Base-by-base conservation (phyloP, 257 asterid genomes). In the Ligustrum vulgare region DNA sequence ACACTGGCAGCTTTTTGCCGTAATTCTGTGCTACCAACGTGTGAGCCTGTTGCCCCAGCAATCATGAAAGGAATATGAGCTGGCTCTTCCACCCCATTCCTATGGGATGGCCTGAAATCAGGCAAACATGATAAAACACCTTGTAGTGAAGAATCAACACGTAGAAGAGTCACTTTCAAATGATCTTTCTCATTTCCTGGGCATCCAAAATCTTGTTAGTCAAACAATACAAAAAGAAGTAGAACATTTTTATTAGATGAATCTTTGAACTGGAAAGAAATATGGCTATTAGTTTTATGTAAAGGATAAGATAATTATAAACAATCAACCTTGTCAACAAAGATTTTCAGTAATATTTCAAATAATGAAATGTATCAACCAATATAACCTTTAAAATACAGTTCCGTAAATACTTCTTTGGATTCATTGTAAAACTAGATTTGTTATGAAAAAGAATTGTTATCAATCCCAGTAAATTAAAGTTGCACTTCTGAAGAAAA, bases 111-210 rank as follows among this genome's bases (percentile, higher is more conserved):
- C 85, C 85, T 86, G 87, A 95, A 95, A 86, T 95, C 99, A 75
- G 99, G 99, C 84, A 95, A 91, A 85, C 99, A 95, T 66, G 98
- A 91, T 78, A 89, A 83, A 87, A 88, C 96, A 70, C 99, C 99
- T 87, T 93, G 99, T 75, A 95, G 84, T 72, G 99, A 89, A 69
- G 99, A 95, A 87, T 93, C 96, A 78, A 95, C 85, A 74, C 99
- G 99, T 78, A 95, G 87, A 82, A 95, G 98, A 79, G 98, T 91
- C 94, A 95, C 98, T 87, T 95, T 95, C 86, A 95, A 82, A 90
- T 95, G 99, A 79, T 93, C 98, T 87, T 95, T 95, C 93, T 91
- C 98, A 74, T 81, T 84, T 76, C 97, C 99, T 95, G 93, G 81
- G 74, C 77, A 88, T 75, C 76, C 75, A 80, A 77, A 79, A 84